phyloP scores from a whole-genome alignment of 495 filamentous ascomycete species.

The Podospora comata region DNA sequence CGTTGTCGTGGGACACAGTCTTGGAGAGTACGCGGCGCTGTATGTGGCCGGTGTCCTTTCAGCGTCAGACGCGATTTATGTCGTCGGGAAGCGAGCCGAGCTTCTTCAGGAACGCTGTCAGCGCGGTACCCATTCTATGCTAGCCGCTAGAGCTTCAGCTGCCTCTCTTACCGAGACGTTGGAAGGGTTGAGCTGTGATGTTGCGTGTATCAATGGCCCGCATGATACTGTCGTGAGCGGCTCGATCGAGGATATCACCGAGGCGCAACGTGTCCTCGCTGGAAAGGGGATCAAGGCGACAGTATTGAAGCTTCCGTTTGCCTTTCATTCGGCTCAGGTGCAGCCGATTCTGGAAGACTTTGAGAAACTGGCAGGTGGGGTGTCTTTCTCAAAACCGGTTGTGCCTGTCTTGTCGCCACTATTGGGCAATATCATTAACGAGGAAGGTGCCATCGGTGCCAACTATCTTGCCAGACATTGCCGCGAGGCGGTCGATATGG shows the following conservation, averaged over 20 bases:
- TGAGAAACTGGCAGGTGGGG: conserved; percentile 48
- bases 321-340: conserved; percentile 77
- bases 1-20: conserved; percentile 77
- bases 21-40: conserved; percentile 81
- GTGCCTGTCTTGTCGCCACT: conserved; percentile 68
- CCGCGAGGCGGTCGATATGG: conserved; percentile 69
- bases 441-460: conserved; percentile 48
- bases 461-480: conserved; percentile 64
- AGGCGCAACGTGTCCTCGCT: conserved; percentile 53
- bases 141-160: conserved; percentile 50
- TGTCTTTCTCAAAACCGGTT: conserved; percentile 57
- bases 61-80: conserved; percentile 69
- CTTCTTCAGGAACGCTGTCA: conserved; percentile 66
- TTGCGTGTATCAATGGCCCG: conserved; percentile 60
- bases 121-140: conserved; percentile 64
- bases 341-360: conserved; percentile 66
- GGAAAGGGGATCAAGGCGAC: conserved; percentile 60
- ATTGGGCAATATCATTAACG: conserved; percentile 51
- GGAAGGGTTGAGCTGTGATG: conserved; percentile 28
- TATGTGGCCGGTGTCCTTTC: conserved; percentile 75
- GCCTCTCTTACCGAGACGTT: conserved; percentile 34
- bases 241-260: conserved; percentile 45
- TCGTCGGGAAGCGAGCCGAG: conserved; percentile 70
- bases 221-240: conserved; percentile 59
- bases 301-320: conserved; percentile 66